Evolutionary conservation across 1,284 basidiomycete species (phyloP), one percentile per base, ranked within the genome.

Genomic region (Sanghuangporus weigelae): DNA sequence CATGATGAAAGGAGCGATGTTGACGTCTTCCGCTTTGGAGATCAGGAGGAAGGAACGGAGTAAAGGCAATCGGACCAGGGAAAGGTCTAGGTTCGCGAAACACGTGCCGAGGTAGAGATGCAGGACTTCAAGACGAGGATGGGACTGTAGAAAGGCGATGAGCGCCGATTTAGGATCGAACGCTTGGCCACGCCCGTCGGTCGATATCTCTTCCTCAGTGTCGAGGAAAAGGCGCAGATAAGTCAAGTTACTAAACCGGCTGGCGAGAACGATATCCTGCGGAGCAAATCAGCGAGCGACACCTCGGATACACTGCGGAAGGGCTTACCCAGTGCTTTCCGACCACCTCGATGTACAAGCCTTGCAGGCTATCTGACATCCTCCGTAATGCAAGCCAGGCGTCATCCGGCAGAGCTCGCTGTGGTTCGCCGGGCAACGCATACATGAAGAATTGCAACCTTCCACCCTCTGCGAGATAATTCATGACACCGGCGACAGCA

Each of bases 31-130:
- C n/a, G 63, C 63, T 44, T 60, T 60, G 14, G 57, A 64, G 39
- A 60, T 64, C 2, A 64, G 39, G 26, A 64, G 50, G 63, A 64
- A 64, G n/a, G 63, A 64, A 11, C 44, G 51, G 7, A 64, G 40
- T 7, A 16, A 7, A 23, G 63, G 63, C 14, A 64, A 48, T 26
- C 23, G 46, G 7, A 64, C 38, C 1, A 23, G 12, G 31, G 63
- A 50, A 12, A 64, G 50, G 26, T 48, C 58, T 16, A 60, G 23
- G 21, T 56, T 35, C n/a, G 46, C 40, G 23, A 57, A 60, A 14
- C 21, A 35, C 1, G 36, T 39, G 6, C 63, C 59, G 21, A 64
- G 54, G 40, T 60, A 57, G 31, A 61, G 51, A 54, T 64, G 59
- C 7, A 64, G 63, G 21, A 57, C 35, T 31, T 57, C 21, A 38